Evolutionary conservation across 352 stramenopile genomes (phyloP).

Genomic region (Aphanomyces euteiches): DNA sequence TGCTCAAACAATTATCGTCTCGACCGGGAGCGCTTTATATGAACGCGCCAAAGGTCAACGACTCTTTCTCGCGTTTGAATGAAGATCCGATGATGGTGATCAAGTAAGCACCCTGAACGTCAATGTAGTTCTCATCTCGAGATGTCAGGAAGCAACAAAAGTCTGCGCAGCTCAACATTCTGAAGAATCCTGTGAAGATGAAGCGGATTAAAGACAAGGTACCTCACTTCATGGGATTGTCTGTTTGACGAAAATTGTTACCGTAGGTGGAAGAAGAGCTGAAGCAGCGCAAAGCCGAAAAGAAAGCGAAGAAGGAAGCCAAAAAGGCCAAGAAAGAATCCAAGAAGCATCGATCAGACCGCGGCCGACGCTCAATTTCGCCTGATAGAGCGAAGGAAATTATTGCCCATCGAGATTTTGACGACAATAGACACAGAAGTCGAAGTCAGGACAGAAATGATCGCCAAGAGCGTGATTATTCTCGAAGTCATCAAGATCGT

Average conservation of each 20-base stretch:
- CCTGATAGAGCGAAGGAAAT: neutral
- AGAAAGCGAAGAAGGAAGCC: slow-evolving; percentile 60
- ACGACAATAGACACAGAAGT: neutral
- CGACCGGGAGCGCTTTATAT: slow-evolving; percentile 69
- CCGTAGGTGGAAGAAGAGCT: slow-evolving; percentile 48
- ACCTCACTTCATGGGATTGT: neutral
- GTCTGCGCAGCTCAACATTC: slow-evolving; percentile 67
- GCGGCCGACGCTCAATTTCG: slow-evolving; percentile 8
- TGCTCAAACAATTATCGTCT: slow-evolving; percentile 48
- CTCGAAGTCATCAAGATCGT: slow-evolving; percentile 31
- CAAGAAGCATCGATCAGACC: slow-evolving; percentile 37
- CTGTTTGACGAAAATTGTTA: neutral
- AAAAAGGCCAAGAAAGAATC: slow-evolving; percentile 62
- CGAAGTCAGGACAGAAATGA: slow-evolving; percentile 1
- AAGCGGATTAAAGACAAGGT: slow-evolving; percentile 79
- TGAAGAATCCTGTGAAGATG: slow-evolving; percentile 90
- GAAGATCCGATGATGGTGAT: slow-evolving; percentile 97
- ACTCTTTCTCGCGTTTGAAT: slow-evolving; percentile 90
- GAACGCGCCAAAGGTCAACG: slow-evolving; percentile 65
- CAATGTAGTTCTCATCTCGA: too few species aligned
- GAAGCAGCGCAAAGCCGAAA: slow-evolving; percentile 71
- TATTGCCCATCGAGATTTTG: neutral
- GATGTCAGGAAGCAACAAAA: slow-evolving; percentile 60
- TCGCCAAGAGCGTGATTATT: too few species aligned
- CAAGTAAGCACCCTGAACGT: slow-evolving; percentile 36